phyloP scores from a whole-genome alignment of 306 rosid species.

The Cyclanthera cordifolia region DNA sequence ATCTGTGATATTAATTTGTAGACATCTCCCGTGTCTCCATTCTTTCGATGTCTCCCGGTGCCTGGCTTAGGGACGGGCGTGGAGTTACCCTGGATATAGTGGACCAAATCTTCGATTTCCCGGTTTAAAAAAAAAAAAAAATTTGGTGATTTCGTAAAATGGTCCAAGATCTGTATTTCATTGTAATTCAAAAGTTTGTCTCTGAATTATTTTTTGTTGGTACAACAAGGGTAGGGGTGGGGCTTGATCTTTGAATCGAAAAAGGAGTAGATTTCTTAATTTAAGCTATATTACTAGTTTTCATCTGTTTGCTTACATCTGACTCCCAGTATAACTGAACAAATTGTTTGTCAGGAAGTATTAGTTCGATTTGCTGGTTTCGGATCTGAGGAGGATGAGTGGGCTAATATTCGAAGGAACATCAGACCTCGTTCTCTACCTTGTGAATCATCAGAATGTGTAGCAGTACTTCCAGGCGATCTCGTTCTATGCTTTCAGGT shows the following conservation, averaged over 20 bases:
- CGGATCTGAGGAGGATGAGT: slow-evolving; percentile 96
- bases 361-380: slow-evolving; percentile 86
- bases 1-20: too few relatives aligned
- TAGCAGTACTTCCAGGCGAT: slow-evolving; percentile 92
- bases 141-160: neutral
- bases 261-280: neutral
- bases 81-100: too few relatives aligned
- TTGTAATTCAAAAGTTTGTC: slow-evolving; percentile 2
- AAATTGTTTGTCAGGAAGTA: slow-evolving; percentile 46
- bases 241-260: neutral
- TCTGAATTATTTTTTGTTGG: neutral
- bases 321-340: neutral
- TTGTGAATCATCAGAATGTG: slow-evolving; percentile 96
- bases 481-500: slow-evolving; percentile 98
- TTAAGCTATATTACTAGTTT: neutral
- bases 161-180: neutral
- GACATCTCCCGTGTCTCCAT: too few relatives aligned
- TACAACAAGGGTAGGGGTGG: neutral
- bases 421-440: slow-evolving; percentile 92
- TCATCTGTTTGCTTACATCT: neutral
- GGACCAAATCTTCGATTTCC: too few relatives aligned
- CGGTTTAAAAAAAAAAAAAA: too few relatives aligned
- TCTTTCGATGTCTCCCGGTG: too few relatives aligned
- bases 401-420: slow-evolving; percentile 71
- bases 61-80: too few relatives aligned